Conservation (phyloP, 768 basidiomycete species). For the Auricularia heimuer region DNA sequence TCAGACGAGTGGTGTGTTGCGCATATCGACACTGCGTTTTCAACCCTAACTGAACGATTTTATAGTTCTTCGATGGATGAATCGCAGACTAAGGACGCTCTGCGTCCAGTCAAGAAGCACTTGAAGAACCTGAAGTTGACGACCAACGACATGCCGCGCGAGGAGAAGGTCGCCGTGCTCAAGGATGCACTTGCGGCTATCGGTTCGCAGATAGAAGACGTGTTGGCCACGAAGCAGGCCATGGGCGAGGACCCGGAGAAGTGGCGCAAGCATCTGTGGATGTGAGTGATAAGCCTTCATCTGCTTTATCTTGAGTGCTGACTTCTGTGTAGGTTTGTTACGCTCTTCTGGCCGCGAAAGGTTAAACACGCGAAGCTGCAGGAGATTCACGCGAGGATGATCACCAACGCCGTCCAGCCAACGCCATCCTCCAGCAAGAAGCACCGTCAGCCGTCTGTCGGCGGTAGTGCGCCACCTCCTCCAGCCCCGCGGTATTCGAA, state of each 20-base stretch:
- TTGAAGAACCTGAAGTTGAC: constrained; percentile 95
- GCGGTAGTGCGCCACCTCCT: not conserved
- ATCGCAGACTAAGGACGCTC: constrained; percentile 79
- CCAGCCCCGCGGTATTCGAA: not conserved
- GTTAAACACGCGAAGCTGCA: constrained; percentile 89
- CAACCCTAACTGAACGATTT: constrained; percentile 6
- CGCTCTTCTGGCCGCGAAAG: constrained; percentile 95
- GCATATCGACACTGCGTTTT: constrained; percentile 2
- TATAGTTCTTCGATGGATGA: constrained; percentile 93
- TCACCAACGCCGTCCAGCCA: constrained; percentile 42
- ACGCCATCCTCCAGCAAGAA: not conserved
- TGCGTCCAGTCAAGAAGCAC: constrained; percentile 95
- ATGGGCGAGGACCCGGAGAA: constrained; percentile 75
- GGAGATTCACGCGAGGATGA: constrained; percentile 95
- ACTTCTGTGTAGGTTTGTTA: constrained; percentile 60
- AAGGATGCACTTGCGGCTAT: constrained; percentile 94
- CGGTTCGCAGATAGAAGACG: constrained; percentile 80
- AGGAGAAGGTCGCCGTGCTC: constrained; percentile 91
- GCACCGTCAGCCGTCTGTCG: not conserved
- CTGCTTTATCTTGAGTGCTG: not conserved
- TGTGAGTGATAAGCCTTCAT: constrained; percentile 44
- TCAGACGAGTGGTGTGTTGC: constrained; percentile 77
- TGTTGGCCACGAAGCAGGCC: constrained; percentile 64
- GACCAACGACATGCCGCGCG: constrained; percentile 86
- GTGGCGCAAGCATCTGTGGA: constrained; percentile 95